Evolutionary conservation across 371 early-diverging fungal species (phyloP).

Genomic region (Mucor velutinosus): DNA sequence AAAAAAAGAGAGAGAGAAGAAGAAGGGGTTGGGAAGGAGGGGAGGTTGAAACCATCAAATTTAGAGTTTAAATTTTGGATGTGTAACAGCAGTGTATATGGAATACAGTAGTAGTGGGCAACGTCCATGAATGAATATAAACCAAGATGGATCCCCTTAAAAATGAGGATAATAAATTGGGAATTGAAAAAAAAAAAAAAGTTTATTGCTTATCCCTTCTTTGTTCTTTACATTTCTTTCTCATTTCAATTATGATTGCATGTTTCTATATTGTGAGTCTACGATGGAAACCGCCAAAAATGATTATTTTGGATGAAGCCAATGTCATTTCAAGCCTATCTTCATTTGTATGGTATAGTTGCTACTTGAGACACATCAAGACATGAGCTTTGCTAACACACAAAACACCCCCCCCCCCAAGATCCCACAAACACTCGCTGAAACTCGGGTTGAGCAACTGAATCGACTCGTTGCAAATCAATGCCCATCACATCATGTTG

Average conservation of each 20-base stretch:
- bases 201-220: slow-evolving; percentile 1
- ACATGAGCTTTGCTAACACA: background rate
- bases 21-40: background rate
- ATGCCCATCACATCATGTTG: slow-evolving; percentile 42
- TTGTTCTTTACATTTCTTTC: background rate
- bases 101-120: background rate
- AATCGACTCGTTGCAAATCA: slow-evolving; percentile 22
- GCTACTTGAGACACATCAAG: background rate
- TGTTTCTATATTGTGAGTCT: slow-evolving; percentile 32
- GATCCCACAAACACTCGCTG: slow-evolving; percentile 29
- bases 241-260: slow-evolving; percentile 12
- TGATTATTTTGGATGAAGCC: slow-evolving; percentile 25
- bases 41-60: background rate
- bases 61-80: background rate
- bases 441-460: slow-evolving; percentile 29
- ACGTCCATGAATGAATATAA: background rate
- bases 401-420: background rate
- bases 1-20: background rate
- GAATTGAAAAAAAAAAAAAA: background rate
- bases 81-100: background rate
- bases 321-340: slow-evolving; percentile 10
- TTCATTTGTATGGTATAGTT: slow-evolving; percentile 27
- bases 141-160: background rate
- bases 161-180: background rate
- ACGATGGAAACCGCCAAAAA: slow-evolving; percentile 40